A percentile compares a stretch with the other conserved stretches of the same genome.
Evolutionary conservation across 352 stramenopile species (phyloP).

Genomic region (Globisporangium heterothallicum): DNA sequence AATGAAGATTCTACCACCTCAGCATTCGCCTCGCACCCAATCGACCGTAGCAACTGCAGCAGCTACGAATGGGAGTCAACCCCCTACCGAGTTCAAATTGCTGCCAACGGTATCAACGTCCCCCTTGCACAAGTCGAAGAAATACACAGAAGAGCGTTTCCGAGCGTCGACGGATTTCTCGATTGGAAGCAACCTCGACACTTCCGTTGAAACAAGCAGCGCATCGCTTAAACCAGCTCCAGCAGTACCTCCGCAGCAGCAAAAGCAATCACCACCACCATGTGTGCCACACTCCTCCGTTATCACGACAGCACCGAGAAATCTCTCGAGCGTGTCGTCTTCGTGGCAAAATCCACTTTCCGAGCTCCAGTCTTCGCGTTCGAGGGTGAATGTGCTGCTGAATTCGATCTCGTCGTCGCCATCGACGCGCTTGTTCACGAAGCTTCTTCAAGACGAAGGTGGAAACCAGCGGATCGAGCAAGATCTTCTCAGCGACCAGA

Average conservation of each 20-base stretch:
- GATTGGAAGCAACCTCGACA: background rate
- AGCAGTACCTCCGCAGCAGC: background rate
- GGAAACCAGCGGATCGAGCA: background rate
- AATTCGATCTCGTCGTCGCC: slow-evolving; percentile 21
- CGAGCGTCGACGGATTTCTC: background rate
- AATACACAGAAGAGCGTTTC: background rate
- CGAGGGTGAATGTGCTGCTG: slow-evolving; percentile 27
- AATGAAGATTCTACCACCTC: no score
- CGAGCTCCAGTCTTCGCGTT: slow-evolving; percentile 29
- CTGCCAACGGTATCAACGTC: slow-evolving; percentile 22
- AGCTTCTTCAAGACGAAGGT: slow-evolving; percentile 8
- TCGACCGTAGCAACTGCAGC: background rate
- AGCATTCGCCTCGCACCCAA: background rate
- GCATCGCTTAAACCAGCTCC: background rate
- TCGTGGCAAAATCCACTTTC: slow-evolving; percentile 33
- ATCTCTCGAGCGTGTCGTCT: slow-evolving; percentile 7
- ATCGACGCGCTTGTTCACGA: slow-evolving; percentile 10
- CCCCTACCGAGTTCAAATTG: slow-evolving; percentile 29
- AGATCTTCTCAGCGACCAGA: background rate
- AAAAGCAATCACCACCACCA: background rate
- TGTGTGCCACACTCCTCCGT: background rate
- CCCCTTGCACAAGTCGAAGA: background rate
- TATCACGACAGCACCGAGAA: slow-evolving; percentile 4
- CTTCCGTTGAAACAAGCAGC: background rate
- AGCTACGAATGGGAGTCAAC: background rate